Evolutionary conservation across 257 asterid genomes (phyloP).

Genomic region (Eucommia ulmoides): DNA sequence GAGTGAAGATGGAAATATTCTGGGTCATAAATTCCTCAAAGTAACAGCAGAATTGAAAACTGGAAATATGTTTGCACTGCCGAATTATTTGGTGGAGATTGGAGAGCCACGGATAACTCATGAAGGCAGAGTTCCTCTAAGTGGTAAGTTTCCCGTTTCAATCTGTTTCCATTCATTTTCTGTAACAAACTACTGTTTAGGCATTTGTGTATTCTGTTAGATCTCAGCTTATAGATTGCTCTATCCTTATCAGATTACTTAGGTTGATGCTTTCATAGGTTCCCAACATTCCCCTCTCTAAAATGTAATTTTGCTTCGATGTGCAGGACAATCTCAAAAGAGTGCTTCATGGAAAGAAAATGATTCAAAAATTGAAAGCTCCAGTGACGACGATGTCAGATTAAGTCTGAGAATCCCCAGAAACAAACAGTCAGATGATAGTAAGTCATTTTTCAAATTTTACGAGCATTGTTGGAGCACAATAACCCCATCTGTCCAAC

Average conservation of each 20-base stretch:
- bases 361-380: slow-evolving; percentile 1
- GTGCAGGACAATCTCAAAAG: slow-evolving; percentile 5
- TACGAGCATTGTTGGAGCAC: not conserved
- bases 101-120: slow-evolving; percentile 10
- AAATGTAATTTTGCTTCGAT: not conserved
- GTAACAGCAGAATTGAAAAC: slow-evolving; percentile 18
- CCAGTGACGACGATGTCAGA: slow-evolving; percentile 1
- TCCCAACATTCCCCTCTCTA: not conserved
- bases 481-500: too few relatives aligned
- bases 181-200: not conserved
- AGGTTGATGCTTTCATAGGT: not conserved
- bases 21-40: slow-evolving; percentile 16
- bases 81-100: slow-evolving; percentile 21
- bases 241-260: not conserved
- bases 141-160: not conserved
- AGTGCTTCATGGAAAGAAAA: slow-evolving; percentile 5
- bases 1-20: slow-evolving; percentile 17
- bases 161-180: not conserved
- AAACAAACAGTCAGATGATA: slow-evolving; percentile 3
- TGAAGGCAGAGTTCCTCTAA: slow-evolving; percentile 10
- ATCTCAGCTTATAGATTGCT: not conserved
- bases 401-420: slow-evolving; percentile 5
- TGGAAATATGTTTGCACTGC: slow-evolving; percentile 18
- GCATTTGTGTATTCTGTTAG: not conserved
- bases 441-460: slow-evolving; percentile 1